Evolutionary conservation across 2,329 filamentous ascomycete genomes (phyloP), one percentile per base, ranked within the genome.

Genomic region (Rhynchosporium secalis): DNA sequence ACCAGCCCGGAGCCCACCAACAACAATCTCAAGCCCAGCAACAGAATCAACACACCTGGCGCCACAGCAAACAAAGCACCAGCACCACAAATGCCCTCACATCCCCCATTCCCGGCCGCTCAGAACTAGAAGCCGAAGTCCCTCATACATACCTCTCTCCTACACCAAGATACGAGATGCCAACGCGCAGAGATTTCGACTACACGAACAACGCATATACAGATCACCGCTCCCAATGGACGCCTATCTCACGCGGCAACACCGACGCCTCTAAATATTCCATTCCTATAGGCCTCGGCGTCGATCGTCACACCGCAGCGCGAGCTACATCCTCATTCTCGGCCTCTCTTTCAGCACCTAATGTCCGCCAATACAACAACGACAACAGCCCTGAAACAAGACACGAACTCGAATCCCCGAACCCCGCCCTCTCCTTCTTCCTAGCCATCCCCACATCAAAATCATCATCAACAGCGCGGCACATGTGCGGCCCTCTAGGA

Each of bases 201-300:
- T 54, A 45, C 29, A 47, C 28, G 20, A 20, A 20, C 1, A 47
- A 47, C 3, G 55, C 20, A 47, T 58, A 4, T 12, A 52, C 43
- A 3, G n/a, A 46, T 5, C 47, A 38, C 15, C 40, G 29, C 1
- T 47, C 31, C n/a, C 48, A 56, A 26, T 41, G n/a, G 13, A 56
- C 46, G 15, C 38, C 58, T 7, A 62, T 56, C 29, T 46, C 43
- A 7, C 20, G 56, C 5, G 46, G 52, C 28, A 65, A 58, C 10
- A 65, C 55, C 1, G 29, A 51, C 26, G 36, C 58, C 10, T 49
- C 52, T n/a, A 65, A 61, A 8, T 65, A 67, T 56, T 64, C 45
- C 15, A 67, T 68, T 28, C 68, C 68, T 12, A 69, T 71, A 52
- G 68, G 69, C 4, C 62, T 69, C 2, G 68, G 68, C n/a, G 45